Base-by-base conservation (phyloP, 352 stramenopile genomes). In the Thalassiosira exigua region DNA sequence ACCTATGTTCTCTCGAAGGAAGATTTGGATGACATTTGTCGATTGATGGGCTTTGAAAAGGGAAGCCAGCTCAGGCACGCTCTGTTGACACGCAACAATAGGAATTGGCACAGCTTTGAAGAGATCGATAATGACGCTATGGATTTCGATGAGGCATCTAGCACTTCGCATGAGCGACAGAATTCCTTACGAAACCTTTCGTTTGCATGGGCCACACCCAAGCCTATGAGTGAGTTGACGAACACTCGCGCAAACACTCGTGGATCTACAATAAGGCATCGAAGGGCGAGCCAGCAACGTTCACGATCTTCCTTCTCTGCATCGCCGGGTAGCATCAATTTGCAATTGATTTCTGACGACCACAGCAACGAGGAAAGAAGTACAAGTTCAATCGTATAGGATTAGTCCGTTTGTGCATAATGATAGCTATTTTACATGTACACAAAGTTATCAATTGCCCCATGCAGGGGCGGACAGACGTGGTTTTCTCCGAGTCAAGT, bases 11-110 rank as follows among this genome's bases (percentile, higher is more conserved):
- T 91, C 14, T 79, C 59, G 0, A 82, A 82, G 53, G 52, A 77
- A 17, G 79, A 89, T 57, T 54, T 91, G 7, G 65, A 91, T 54
- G 36, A 2, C 7, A 78, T 89, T 36, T 84, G 72, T 27, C 26
- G 27, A 2, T 70, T 84, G 12, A 84, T 86, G 77, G 60, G 50
- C 4, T 1, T 26, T 24, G 54, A 75, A 26, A 78, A 84, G 29
- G 53, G 52, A 17, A 71, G 53, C 0, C 4, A 44, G 7, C 68
- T 89, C 0, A 62, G 33, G n/a, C 33, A 81, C 1, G 54, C 52
- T 57, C 48, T 86, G 0, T 41, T 89, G 21, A 64, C 57, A 17
- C 46, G 72, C 12, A 88, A 88, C 62, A 72, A 72, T 0, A 83
- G 58, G 44, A 66, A 50, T 22, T 79, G 75, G 75, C 81, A 88